Percentiles rank a stretch among this genome's conserved stretches.
Conservation (phyloP, 1,284 basidiomycete genomes). For the Hymenochaete sp. region DNA sequence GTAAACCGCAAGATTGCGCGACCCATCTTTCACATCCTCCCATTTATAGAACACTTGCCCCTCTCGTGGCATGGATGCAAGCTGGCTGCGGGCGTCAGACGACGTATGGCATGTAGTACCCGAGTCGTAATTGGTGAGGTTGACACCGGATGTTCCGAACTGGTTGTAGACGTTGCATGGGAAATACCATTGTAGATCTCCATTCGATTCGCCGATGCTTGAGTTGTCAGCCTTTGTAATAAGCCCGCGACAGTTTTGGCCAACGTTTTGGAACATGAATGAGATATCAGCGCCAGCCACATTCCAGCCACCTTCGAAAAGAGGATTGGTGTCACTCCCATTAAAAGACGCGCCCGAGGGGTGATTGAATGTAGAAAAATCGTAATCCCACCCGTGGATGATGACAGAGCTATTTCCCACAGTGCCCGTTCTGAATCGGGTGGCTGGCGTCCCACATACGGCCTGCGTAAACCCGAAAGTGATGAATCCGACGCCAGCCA, state of each 20-base stretch:
- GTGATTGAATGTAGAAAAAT: conserved; percentile 81
- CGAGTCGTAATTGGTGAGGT: conserved; percentile 60
- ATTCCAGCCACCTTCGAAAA: conserved; percentile 70
- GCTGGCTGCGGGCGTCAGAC: conserved; percentile 41
- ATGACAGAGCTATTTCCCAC: conserved; percentile 80
- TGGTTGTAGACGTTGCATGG: conserved; percentile 88
- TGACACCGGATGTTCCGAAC: conserved; percentile 53
- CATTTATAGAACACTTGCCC: conserved; percentile 94
- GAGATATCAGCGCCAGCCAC: conserved; percentile 82
- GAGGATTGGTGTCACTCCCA: conserved; percentile 69
- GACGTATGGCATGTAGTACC: conserved; percentile 67
- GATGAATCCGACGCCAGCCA: conserved; percentile 94
- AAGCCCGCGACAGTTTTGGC: conserved; percentile 70
- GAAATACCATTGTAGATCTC: conserved; percentile 80
- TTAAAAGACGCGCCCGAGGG: conserved; percentile 66
- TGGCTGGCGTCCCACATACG: conserved; percentile 82
- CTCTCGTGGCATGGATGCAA: conserved; percentile 43
- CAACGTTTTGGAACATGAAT: conserved; percentile 91
- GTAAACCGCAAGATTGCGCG: conserved; percentile 83
- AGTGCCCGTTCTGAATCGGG: conserved; percentile 71
- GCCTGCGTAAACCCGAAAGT: conserved; percentile 98
- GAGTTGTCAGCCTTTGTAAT: conserved; percentile 68
- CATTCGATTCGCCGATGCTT: conserved; percentile 52
- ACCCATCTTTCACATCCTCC: conserved; percentile 66
- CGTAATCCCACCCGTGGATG: conserved; percentile 91